Base-by-base conservation (phyloP, 768 basidiomycete species). In the Pleurotus eryngii region DNA sequence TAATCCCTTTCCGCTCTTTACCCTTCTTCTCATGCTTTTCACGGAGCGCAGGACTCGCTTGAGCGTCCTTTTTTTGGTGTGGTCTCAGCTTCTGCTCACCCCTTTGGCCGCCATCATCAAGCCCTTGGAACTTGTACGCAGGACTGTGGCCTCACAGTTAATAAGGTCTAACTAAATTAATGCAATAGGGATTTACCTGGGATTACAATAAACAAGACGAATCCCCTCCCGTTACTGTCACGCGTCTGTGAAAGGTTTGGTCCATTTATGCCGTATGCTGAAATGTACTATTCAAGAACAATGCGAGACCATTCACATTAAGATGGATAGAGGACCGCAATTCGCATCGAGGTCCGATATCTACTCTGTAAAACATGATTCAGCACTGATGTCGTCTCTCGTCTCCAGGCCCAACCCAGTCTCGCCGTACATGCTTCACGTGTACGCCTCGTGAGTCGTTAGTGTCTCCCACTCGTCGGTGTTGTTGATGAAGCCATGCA, bases 11-110 rank as follows among this genome's bases (percentile, higher is more conserved):
- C 39, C 39, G 8, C 15, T 54, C 11, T 42, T 42, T 42, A 22
- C 5, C 11, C 20, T 45, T 45, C 42, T 11, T 22, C n/a, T 45
- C 42, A 45, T 45, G 17, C 37, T 42, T 54, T 54, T 37, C 14
- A 54, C 42, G 51, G 51, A 54, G 39, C 51, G 51, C 51, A 35
- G 51, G 51, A 54, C 51, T 37, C 51, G 26, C 22, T 54, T 20
- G 51, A 42, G 39, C 18, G 22, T 54, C 39, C 37, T 54, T 20
- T 42, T 54, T 22, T 18, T 54, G 38, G 51, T 39, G 39, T 54
- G 51, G 51, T 9, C 37, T 54, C 20, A 20, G 11, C 42, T 40
- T 26, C 4, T 11, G 5, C 24, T 39, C 3, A 5, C 17, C 1
- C 35, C 20, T n/a, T 42, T 38, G 5, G 35, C 51, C n/a, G 7